These are phyloP conservation scores for Moesziomyces antarcticus DNA, from an alignment of 1,284 basidiomycete species.

Conservation along the genomic window DNA sequence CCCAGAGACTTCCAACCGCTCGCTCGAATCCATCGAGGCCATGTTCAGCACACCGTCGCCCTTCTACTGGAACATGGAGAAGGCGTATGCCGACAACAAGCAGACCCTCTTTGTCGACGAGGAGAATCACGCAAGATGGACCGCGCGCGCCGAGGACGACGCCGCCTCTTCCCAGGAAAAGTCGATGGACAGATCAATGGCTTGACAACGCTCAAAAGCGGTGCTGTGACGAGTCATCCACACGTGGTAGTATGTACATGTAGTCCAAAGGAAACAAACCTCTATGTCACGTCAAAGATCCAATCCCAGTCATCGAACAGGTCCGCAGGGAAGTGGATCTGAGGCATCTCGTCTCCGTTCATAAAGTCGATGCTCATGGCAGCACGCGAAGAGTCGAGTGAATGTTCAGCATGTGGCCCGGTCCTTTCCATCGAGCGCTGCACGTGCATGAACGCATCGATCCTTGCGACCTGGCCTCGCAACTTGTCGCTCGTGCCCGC, in stretches of 20 bases:
- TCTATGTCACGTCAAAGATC: neutral
- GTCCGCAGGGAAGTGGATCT: neutral
- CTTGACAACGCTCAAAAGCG: neutral
- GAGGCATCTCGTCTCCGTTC: neutral
- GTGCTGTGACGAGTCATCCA: neutral
- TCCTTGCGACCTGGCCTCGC: neutral
- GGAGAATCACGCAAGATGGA: neutral
- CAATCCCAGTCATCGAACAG: neutral
- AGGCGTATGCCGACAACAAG: neutral
- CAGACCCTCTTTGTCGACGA: neutral
- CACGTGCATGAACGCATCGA: neutral
- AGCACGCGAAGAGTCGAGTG: neutral
- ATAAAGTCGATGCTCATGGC: constrained; percentile 1
- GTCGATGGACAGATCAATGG: neutral
- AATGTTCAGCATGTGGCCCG: neutral
- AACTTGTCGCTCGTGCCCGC: neutral
- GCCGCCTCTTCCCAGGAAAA: neutral
- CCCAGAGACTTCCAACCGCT: neutral
- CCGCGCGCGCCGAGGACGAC: neutral
- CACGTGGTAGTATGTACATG: neutral
- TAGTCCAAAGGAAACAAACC: neutral
- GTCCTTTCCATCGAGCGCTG: constrained; percentile 1
- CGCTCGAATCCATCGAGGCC: constrained; percentile 1
- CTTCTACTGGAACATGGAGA: constrained; percentile 1
- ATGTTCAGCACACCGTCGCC: constrained; percentile 1